phyloP scores from a whole-genome alignment of 495 filamentous ascomycete species.

The Aspergillus ostianus region DNA sequence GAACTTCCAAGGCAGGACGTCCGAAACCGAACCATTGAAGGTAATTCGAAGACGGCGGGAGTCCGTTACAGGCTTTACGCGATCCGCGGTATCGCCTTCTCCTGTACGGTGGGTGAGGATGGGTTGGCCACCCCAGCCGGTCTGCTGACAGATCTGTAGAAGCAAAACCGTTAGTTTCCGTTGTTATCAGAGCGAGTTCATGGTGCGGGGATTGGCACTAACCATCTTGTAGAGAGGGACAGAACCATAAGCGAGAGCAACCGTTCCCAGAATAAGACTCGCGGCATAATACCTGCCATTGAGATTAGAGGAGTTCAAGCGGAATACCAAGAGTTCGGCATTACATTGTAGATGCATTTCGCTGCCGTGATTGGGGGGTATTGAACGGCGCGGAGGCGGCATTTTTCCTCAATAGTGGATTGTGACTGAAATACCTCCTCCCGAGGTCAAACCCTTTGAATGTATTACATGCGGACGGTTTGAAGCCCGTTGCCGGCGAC shows the following conservation, averaged over 20 bases:
- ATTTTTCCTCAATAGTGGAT: slow-evolving; percentile 31
- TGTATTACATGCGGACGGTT: slow-evolving; percentile 15
- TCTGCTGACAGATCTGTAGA: slow-evolving; percentile 87
- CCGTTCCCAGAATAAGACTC: slow-evolving; percentile 83
- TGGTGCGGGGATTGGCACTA: slow-evolving; percentile 5
- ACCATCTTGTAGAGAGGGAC: slow-evolving; percentile 99
- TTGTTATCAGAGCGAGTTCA: not conserved
- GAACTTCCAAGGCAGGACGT: slow-evolving; percentile 97
- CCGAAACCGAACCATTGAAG: slow-evolving; percentile 92
- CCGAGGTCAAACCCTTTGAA: slow-evolving; percentile 24
- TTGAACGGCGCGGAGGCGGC: slow-evolving; percentile 36
- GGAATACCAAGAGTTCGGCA: not conserved
- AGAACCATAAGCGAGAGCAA: slow-evolving; percentile 90
- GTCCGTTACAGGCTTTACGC: slow-evolving; percentile 74
- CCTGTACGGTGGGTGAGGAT: slow-evolving; percentile 72
- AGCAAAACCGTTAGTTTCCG: slow-evolving; percentile 7
- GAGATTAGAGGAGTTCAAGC: slow-evolving; percentile 4
- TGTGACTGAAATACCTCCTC: slow-evolving; percentile 40
- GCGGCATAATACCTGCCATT: slow-evolving; percentile 73
- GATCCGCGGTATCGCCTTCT: slow-evolving; percentile 63
- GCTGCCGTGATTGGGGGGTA: slow-evolving; percentile 40
- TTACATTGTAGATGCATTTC: slow-evolving; percentile 47
- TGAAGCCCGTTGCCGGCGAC: slow-evolving; percentile 15
- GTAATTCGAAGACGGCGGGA: slow-evolving; percentile 90
- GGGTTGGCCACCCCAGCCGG: slow-evolving; percentile 91